Evolutionary conservation across 2,329 filamentous ascomycete species (phyloP), one percentile per base, ranked within the genome.

Genomic region (Ascomycota sp.): DNA sequence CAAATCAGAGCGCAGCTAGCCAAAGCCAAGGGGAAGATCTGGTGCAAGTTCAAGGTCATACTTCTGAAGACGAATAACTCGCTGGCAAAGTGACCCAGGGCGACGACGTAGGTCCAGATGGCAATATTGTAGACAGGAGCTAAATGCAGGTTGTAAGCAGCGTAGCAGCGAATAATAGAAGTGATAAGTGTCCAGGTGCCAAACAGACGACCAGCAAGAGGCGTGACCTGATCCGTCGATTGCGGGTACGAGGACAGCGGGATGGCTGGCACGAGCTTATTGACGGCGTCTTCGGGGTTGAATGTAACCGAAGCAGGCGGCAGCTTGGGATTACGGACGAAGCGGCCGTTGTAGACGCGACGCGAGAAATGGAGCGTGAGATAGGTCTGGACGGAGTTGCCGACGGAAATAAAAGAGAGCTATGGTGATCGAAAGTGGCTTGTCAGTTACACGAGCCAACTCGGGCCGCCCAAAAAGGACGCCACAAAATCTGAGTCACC

Each of bases 101-200:
- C 85, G 32, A 92, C 63, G 1, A 70, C 63, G 49, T 86, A 92
- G 7, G 79, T 89, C 66, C 75, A 80, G 39, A 89, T 57, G 11
- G 76, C 76, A 34, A 94, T 59, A 48, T 89, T 68, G 51, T 91
- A 94, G 32, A 85, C 61, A 27, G 67, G 63, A 1, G 68, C 66
- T 35, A 81, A 63, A 39, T 70, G 61, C 37, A 92, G 69, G 50
- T 91, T 63, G 56, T 91, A 92, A 22, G 80, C 79, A 4, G 81
- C 80, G 46, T 91, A 91, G 39, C 83, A 57, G 30, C 85, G 70
- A 27, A 92, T 65, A 30, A 92, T 57, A 34, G 72, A 68, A 5
- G 77, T 75, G 34, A 92, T 61, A 33, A 86, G 64, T 0, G 85
- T 91, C 75, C 83, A 94, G 20, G 80, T 89, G 31, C 78, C 83